Conservation (phyloP, 1,284 basidiomycete genomes). For the Heterobasidion parviporum region DNA sequence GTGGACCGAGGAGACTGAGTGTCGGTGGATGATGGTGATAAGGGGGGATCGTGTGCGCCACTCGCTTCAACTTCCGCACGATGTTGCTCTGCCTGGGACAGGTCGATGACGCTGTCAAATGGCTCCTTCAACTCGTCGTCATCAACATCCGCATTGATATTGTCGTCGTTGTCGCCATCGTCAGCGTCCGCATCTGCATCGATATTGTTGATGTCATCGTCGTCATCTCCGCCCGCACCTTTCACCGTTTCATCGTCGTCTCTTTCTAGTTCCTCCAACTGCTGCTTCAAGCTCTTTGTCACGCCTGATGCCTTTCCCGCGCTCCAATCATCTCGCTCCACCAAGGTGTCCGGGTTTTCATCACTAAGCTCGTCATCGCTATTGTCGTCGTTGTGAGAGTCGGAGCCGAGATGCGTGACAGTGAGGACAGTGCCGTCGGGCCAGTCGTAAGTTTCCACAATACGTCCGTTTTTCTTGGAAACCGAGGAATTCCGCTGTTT, state of each 20-base stretch:
- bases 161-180: neutral
- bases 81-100: constrained; percentile 15
- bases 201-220: constrained; percentile 2
- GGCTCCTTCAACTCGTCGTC: constrained; percentile 19
- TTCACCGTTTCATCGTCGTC: constrained; percentile 16
- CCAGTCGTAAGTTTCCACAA: no score
- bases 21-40: constrained; percentile 1
- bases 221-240: neutral
- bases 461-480: no score
- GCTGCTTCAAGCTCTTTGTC: constrained; percentile 47
- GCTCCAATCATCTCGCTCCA: constrained; percentile 9
- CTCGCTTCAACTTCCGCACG: constrained; percentile 17
- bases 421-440: no score
- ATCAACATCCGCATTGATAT: constrained; percentile 14
- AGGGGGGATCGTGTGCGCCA: constrained; percentile 6
- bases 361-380: constrained; percentile 37
- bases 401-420: constrained; percentile 28
- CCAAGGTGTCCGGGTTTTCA: neutral
- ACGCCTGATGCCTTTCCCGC: constrained; percentile 32
- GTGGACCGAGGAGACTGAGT: constrained; percentile 12
- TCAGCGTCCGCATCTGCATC: neutral
- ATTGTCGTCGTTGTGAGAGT: constrained; percentile 43
- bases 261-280: constrained; percentile 52
- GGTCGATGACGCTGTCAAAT: constrained; percentile 22
- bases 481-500: neutral